Percentiles rank a stretch among this genome's conserved stretches.
These are phyloP conservation scores for Kodamaea suecica DNA, from an alignment of 1,139 yeast species.

Conservation along the genomic window DNA sequence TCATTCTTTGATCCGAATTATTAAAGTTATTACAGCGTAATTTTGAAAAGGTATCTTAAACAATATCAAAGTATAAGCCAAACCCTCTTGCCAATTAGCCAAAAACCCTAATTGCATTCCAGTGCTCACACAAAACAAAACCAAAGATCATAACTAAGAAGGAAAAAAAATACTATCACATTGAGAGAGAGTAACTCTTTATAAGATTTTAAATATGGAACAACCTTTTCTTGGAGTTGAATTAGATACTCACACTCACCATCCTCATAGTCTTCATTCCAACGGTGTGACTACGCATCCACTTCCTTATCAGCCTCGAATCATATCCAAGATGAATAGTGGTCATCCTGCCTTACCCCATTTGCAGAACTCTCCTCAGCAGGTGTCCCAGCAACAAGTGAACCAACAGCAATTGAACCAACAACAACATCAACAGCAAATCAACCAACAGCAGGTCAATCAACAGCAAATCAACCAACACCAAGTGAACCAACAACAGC, in stretches of 20 bases:
- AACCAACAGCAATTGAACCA: no score
- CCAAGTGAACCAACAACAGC: conserved; percentile 8
- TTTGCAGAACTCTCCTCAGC: conserved; percentile 24
- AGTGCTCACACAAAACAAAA: conserved; percentile 6
- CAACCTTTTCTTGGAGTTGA: conserved; percentile 35
- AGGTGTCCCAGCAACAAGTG: conserved; percentile 14
- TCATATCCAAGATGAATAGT: conserved; percentile 8
- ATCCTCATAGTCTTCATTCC: conserved; percentile 4
- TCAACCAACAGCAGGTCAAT: no score
- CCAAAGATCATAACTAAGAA: conserved; percentile 5
- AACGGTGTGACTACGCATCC: conserved; percentile 2
- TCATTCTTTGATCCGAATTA: no score
- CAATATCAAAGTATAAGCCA: no score
- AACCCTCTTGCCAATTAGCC: background rate
- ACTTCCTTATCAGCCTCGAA: conserved; percentile 11
- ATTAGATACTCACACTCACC: conserved; percentile 9
- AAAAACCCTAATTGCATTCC: conserved; percentile 2
- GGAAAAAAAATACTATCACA: conserved; percentile 2
- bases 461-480: conserved; percentile 8
- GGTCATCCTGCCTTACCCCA: conserved; percentile 9
- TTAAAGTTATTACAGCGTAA: no score
- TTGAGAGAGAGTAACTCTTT: no score
- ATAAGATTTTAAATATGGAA: conserved; percentile 23
- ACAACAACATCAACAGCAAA: conserved; percentile 12
- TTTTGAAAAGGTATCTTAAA: no score